Percentiles rank a stretch among this genome's conserved stretches.
Evolutionary conservation across 345 rosid species (phyloP).

Genomic region (sweet orange (Citrus sinensis)): DNA sequence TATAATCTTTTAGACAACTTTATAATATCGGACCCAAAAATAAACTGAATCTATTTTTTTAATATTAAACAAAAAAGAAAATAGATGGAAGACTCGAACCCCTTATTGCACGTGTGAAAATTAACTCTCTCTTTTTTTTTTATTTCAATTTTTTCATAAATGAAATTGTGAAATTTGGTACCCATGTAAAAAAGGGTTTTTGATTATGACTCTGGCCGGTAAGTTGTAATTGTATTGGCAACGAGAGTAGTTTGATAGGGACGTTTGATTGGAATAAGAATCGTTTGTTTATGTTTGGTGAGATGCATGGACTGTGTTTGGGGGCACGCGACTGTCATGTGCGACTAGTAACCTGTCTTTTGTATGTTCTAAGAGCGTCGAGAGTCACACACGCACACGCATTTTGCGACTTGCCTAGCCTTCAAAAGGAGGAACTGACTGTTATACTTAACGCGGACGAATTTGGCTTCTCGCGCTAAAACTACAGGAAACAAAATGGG

Average conservation of each 20-base stretch:
- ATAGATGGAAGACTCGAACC: too few species aligned
- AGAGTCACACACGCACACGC: too few species aligned
- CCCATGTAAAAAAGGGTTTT: background rate
- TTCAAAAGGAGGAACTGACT: background rate
- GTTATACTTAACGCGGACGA: background rate
- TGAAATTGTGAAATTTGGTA: too few species aligned
- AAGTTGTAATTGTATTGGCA: background rate
- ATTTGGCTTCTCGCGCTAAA: too few species aligned
- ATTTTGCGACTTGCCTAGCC: background rate
- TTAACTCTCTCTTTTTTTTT: too few species aligned
- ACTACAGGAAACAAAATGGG: too few species aligned
- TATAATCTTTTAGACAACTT: too few species aligned
- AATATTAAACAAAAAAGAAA: too few species aligned
- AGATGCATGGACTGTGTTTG: background rate
- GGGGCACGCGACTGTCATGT: conserved; percentile 6
- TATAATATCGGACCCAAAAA: too few species aligned
- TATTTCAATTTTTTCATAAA: too few species aligned
- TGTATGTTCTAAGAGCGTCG: background rate
- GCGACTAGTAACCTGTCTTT: background rate
- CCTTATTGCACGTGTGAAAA: too few species aligned
- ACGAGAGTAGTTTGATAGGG: background rate
- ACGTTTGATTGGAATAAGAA: background rate
- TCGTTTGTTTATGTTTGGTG: background rate
- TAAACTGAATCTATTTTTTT: too few species aligned
- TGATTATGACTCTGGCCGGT: background rate